phyloP scores from a whole-genome alignment of 2,329 filamentous ascomycete species.

The Berkeleyomyces rouxiae region DNA sequence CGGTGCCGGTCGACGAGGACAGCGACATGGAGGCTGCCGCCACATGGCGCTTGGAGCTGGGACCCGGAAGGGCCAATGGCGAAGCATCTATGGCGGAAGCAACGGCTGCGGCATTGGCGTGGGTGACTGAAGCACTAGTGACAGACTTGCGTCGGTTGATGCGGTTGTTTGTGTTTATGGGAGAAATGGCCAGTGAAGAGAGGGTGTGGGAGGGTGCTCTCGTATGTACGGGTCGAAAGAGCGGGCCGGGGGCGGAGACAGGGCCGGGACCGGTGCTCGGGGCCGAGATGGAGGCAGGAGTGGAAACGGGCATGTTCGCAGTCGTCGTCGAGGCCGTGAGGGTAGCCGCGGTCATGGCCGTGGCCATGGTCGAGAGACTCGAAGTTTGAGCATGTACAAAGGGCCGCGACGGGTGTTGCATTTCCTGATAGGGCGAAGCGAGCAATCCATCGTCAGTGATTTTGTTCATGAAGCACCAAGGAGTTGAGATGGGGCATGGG shows the following conservation, averaged over 20 bases:
- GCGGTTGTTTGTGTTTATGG: conserved; percentile 65
- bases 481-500: not conserved
- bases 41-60: conserved; percentile 10
- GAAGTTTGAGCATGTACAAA: conserved; percentile 9
- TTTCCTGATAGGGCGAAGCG: conserved; percentile 33
- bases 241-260: conserved; percentile 34
- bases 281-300: not conserved
- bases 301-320: conserved; percentile 20
- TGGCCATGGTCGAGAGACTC: conserved; percentile 21
- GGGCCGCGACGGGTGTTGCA: conserved; percentile 48
- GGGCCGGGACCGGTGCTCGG: not conserved
- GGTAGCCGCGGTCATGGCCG: not conserved
- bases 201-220: conserved; percentile 71
- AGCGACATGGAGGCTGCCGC: not conserved
- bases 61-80: conserved; percentile 24
- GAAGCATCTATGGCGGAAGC: conserved; percentile 32
- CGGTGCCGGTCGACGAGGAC: not conserved
- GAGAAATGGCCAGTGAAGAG: conserved; percentile 42
- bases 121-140: conserved; percentile 34
- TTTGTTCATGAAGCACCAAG: conserved; percentile 7
- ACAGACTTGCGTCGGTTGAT: conserved; percentile 90
- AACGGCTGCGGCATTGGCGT: conserved; percentile 7
- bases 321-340: not conserved
- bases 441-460: conserved; percentile 16
- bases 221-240: conserved; percentile 45